Base-by-base conservation (phyloP, 2,329 filamentous ascomycete genomes). In the Aspergillus glaucus region DNA sequence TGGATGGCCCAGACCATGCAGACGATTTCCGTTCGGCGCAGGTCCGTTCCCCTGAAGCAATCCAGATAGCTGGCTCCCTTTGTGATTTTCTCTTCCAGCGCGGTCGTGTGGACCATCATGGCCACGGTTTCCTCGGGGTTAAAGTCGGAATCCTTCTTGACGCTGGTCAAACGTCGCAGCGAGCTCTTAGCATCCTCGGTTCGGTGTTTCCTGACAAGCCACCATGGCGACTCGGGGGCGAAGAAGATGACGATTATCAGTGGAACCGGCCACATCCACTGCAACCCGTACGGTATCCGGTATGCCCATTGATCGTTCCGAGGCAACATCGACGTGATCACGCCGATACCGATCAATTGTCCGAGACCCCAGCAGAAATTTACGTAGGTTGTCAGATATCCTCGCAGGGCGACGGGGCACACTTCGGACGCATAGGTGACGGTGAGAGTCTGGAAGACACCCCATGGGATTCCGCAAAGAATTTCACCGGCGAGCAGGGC, bases 101-200 rank as follows among this genome's bases (percentile, higher is more conserved):
- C 85, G 0, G 87, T 91, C 0, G 89, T 95, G 63, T 94, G 88
- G 1, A 89, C 82, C 87, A 95, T 95, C 88, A 95, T 94, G 59
- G 87, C 84, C 44, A 95, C 77, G 0, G 88, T 93, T 70, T 93
- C 88, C 53, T 94, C 86, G 9, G 86, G 80, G 60, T 94, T 81
- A 58, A 93, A 91, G 51, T 85, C 79, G 1, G 81, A 84, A 51
- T 88, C 84, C 2, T 58, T 54, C 6, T 66, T 60, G 12, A 65
- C 44, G 57, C 69, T 70, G 3, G 79, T 77, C 49, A 84, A 55
- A 49, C 73, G 62, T 44, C 64, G 55, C 22, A 72, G 57, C 4
- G 69, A 52, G 44, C 65, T 66, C 56, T 76, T 77, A 17, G 75
- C 75, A 28, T 76, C 71, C n/a, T 73, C 66, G 0, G 70, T 64